These are phyloP conservation scores for Licmophora abbreviata DNA, from an alignment of 108 stramenopile species.

Conservation along the genomic window DNA sequence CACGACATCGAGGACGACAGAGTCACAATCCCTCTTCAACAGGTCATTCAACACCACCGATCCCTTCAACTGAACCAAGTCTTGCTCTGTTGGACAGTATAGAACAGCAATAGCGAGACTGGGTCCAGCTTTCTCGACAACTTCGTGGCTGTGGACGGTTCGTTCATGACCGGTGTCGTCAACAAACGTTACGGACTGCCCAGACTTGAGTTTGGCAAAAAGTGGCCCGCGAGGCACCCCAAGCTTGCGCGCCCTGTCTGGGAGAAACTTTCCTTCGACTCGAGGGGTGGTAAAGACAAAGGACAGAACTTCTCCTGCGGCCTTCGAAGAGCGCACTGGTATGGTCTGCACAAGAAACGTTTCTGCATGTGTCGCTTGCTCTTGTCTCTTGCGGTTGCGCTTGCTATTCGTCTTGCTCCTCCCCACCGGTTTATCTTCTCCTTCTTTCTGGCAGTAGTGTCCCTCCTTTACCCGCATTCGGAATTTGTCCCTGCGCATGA, in stretches of 20 bases:
- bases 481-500: constrained; percentile 74
- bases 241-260: constrained; percentile 53
- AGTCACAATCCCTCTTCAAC: constrained; percentile 1
- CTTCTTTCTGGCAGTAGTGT: constrained; percentile 25
- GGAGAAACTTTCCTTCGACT: constrained; percentile 69
- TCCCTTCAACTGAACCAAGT: constrained; percentile 19
- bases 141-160: constrained; percentile 55
- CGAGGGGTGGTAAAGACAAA: constrained; percentile 62
- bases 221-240: constrained; percentile 79
- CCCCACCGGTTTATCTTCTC: constrained; percentile 10
- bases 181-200: constrained; percentile 71
- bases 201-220: constrained; percentile 73
- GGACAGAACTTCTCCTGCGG: constrained; percentile 28
- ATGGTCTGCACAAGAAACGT: constrained; percentile 21
- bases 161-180: constrained; percentile 23
- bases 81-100: constrained; percentile 27
- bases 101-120: constrained; percentile 60
- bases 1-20: constrained; percentile 36
- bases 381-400: constrained; percentile 11
- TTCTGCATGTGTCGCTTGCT: constrained; percentile 13
- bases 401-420: constrained; percentile 24
- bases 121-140: constrained; percentile 48
- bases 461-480: constrained; percentile 55
- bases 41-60: constrained; percentile 18
- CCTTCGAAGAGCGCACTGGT: constrained; percentile 1